Percentiles rank a stretch among this genome's conserved stretches.
These are phyloP conservation scores for Kuraishia ogatae DNA, from an alignment of 805 yeast genomes.

Conservation along the genomic window DNA sequence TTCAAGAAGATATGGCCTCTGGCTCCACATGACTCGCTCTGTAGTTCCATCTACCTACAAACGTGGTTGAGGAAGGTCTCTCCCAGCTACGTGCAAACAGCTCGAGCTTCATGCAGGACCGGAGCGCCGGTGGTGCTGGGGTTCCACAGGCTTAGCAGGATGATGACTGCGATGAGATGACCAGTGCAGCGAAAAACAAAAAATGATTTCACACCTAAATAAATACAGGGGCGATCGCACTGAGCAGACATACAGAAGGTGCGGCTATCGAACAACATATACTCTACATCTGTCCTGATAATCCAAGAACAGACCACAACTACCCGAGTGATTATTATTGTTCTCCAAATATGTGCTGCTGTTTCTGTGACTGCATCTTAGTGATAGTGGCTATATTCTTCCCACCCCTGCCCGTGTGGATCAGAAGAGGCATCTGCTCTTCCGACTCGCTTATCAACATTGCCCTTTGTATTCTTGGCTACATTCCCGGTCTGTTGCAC, in stretches of 20 bases:
- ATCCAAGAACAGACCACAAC: no score
- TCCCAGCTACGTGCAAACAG: no score
- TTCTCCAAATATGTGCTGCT: slow-evolving; percentile 14
- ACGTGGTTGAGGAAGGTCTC: no score
- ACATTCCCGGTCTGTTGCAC: slow-evolving; percentile 64
- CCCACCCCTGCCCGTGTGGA: slow-evolving; percentile 74
- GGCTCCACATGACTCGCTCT: no score
- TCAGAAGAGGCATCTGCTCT: slow-evolving; percentile 66
- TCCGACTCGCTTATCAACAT: slow-evolving; percentile 64
- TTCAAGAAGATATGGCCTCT: no score
- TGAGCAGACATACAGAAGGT: no score
- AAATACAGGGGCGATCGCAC: background rate
- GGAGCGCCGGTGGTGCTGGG: background rate
- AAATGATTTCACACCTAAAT: background rate
- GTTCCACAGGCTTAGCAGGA: background rate
- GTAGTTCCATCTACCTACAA: no score
- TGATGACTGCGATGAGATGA: background rate
- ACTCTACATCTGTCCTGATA: no score
- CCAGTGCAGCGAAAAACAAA: background rate
- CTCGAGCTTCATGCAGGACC: background rate
- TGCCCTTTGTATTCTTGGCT: slow-evolving; percentile 50
- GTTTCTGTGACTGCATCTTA: slow-evolving; percentile 52
- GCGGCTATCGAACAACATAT: no score
- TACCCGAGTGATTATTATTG: no score
- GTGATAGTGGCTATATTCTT: slow-evolving; percentile 61